A percentile compares a stretch with the other conserved stretches of the same genome.
phyloP scores from a whole-genome alignment of 176 grass and related monocot genomes.

The Lolium rigidum region DNA sequence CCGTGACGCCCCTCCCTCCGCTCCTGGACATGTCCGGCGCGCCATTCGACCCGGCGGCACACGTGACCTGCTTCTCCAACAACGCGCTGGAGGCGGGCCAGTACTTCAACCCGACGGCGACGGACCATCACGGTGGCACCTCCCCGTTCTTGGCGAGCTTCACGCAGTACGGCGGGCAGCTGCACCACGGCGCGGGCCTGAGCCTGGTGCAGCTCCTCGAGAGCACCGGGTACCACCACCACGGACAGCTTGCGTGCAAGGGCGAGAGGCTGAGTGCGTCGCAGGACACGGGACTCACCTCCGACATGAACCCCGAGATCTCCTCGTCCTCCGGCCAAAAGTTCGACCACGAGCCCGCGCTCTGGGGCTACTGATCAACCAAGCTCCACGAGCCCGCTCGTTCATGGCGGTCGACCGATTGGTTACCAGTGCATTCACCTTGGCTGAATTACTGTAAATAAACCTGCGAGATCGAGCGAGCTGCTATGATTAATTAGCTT shows the following conservation, averaged over 20 bases:
- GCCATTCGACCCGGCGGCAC: conserved; percentile 27
- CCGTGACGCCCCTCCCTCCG: conserved; percentile 41
- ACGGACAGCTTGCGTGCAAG: conserved; percentile 5
- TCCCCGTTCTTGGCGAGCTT: conserved; percentile 31
- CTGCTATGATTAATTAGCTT: neutral
- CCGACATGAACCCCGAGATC: conserved; percentile 69
- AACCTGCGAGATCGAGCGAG: conserved; percentile 1
- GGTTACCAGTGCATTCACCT: neutral
- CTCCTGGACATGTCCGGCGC: conserved; percentile 60
- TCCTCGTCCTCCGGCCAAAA: conserved; percentile 60
- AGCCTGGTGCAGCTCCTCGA: conserved; percentile 70
- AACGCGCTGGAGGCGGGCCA: conserved; percentile 55
- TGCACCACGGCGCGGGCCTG: conserved; percentile 31
- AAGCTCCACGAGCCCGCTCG: neutral
- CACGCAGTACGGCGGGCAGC: conserved; percentile 34
- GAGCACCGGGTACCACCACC: conserved; percentile 41
- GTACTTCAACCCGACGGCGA: conserved; percentile 42
- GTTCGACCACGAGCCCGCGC: conserved; percentile 42
- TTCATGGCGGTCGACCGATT: conserved; percentile 10
- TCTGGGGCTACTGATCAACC: conserved; percentile 49
- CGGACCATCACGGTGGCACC: conserved; percentile 28
- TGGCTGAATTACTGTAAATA: conserved; percentile 43
- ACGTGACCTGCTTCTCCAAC: conserved; percentile 99
- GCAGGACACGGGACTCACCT: conserved; percentile 70
- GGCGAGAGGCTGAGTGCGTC: conserved; percentile 45